Evolutionary conservation across 768 basidiomycete genomes (phyloP).

Genomic region (Suillus subaureus): DNA sequence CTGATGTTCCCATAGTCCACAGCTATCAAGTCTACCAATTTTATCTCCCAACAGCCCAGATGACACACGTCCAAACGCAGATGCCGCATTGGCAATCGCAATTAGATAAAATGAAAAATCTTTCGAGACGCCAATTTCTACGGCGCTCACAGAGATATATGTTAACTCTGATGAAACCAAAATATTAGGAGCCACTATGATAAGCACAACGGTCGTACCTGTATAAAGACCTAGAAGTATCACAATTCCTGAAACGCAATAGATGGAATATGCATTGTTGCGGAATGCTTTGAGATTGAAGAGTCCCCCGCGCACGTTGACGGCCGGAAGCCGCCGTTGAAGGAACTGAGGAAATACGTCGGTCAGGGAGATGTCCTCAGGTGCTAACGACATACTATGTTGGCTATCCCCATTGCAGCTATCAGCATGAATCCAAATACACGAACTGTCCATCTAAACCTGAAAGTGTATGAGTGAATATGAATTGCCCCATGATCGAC

Average conservation of each 20-base stretch:
- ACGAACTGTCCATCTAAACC: constrained; percentile 79
- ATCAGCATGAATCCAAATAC: constrained; percentile 67
- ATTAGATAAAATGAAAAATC: constrained; percentile 66
- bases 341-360: constrained; percentile 20
- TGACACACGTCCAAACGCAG: constrained; percentile 51
- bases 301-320: constrained; percentile 55
- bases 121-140: constrained; percentile 45
- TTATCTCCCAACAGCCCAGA: constrained; percentile 58
- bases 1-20: not conserved
- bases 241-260: constrained; percentile 57
- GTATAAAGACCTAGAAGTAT: constrained; percentile 74
- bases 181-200: constrained; percentile 14
- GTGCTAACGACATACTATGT: constrained; percentile 45
- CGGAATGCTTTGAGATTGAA: constrained; percentile 55
- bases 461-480: constrained; percentile 23
- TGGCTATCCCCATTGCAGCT: constrained; percentile 51
- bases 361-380: no score
- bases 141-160: constrained; percentile 64
- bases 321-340: constrained; percentile 55
- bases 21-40: constrained; percentile 38
- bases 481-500: not conserved
- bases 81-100: constrained; percentile 68
- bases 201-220: constrained; percentile 33
- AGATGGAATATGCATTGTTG: constrained; percentile 51
- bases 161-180: constrained; percentile 51